Conservation (phyloP, 371 early-diverging fungal species). For the Mucor circinelloides region DNA sequence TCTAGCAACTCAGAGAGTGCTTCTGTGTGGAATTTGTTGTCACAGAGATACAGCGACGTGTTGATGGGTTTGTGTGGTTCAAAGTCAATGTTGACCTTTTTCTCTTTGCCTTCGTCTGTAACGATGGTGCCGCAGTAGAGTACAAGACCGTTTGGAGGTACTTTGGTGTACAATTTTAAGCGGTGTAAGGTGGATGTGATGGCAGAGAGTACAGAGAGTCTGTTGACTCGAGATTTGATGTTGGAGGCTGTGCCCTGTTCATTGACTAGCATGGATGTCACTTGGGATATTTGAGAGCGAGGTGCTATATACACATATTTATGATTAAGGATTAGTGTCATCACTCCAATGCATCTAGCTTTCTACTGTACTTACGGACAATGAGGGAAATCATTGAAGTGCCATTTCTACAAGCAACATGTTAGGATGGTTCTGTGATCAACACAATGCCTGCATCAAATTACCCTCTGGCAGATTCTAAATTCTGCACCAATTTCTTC, state of each 20-base stretch:
- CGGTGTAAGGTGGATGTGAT: slow-evolving; percentile 99
- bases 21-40: slow-evolving; percentile 99
- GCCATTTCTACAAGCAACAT: slow-evolving; percentile 79
- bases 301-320: slow-evolving; percentile 58
- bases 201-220: slow-evolving; percentile 97
- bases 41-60: slow-evolving; percentile 99
- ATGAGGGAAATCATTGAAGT: slow-evolving; percentile 99
- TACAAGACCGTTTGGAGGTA: slow-evolving; percentile 93
- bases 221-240: slow-evolving; percentile 99
- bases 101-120: slow-evolving; percentile 99
- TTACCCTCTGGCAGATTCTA: slow-evolving; percentile 95
- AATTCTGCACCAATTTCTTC: slow-evolving; percentile 95
- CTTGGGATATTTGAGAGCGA: slow-evolving; percentile 93
- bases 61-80: slow-evolving; percentile 99
- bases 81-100: slow-evolving; percentile 98
- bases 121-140: slow-evolving; percentile 98
- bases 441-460: too few species aligned
- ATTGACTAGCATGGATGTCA: slow-evolving; percentile 95
- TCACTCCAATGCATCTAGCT: neutral
- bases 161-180: slow-evolving; percentile 93
- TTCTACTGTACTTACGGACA: slow-evolving; percentile 64
- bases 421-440: too few species aligned
- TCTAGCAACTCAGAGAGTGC: slow-evolving; percentile 93
- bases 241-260: slow-evolving; percentile 99
- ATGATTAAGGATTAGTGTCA: neutral